Conservation (phyloP, 169 alveolate species). For the Plasmodium vinckei region DNA sequence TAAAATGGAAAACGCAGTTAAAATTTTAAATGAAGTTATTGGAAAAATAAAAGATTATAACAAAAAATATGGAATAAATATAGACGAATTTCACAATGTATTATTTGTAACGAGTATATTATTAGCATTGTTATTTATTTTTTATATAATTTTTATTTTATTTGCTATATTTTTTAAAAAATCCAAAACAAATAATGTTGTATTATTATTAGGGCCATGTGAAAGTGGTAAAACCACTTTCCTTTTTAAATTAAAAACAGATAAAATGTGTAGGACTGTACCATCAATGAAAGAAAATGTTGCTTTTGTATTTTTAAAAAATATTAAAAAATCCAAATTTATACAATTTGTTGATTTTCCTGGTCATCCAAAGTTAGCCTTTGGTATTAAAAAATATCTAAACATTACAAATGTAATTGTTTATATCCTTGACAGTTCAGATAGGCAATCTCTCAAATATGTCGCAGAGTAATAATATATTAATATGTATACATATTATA, state of each 20-base stretch:
- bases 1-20: conserved; percentile 35
- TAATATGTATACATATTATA: not conserved
- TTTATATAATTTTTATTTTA: conserved; percentile 35
- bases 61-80: conserved; percentile 45
- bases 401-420: conserved; percentile 37
- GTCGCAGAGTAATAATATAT: conserved; percentile 55
- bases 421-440: conserved; percentile 54
- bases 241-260: conserved; percentile 44
- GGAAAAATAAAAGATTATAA: conserved; percentile 13
- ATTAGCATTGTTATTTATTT: conserved; percentile 33
- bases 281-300: conserved; percentile 72
- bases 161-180: conserved; percentile 32
- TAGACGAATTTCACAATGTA: conserved; percentile 65
- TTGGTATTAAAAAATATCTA: conserved; percentile 27
- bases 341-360: conserved; percentile 69
- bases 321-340: conserved; percentile 27
- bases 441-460: conserved; percentile 46
- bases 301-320: conserved; percentile 43
- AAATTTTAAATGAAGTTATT: conserved; percentile 6
- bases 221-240: conserved; percentile 73
- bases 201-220: conserved; percentile 68
- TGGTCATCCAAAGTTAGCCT: conserved; percentile 55
- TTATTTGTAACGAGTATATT: conserved; percentile 27
- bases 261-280: conserved; percentile 54
- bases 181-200: conserved; percentile 30